Conservation (phyloP, 768 basidiomycete species). For the Mycena floridula region DNA sequence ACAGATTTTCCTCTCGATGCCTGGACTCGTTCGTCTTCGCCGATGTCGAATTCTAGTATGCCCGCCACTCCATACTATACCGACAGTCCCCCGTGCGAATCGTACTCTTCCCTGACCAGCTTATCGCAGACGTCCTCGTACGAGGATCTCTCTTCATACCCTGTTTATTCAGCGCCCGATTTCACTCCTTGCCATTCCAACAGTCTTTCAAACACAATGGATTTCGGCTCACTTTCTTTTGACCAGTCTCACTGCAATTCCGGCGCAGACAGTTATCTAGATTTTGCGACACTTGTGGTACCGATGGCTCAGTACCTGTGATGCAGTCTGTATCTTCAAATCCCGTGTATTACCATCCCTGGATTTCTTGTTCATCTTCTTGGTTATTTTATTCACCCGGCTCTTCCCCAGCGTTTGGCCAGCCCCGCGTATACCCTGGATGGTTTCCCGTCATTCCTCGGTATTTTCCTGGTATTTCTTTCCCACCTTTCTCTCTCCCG, state of each 20-base stretch:
- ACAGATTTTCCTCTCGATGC: slow-evolving; percentile 32
- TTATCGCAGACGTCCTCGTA: slow-evolving; percentile 21
- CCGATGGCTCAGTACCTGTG: not conserved
- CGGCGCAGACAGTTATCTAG: slow-evolving; percentile 16
- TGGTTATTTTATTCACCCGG: not conserved
- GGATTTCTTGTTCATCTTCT: not conserved
- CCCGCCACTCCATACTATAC: slow-evolving; percentile 36
- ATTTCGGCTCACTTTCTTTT: not conserved
- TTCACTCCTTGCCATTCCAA: not conserved
- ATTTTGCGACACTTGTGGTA: slow-evolving; percentile 32
- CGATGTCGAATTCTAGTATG: slow-evolving; percentile 30
- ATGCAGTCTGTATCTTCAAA: too few species aligned
- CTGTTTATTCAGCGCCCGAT: not conserved
- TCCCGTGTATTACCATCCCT: too few species aligned
- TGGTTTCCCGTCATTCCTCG: not conserved
- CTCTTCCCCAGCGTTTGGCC: not conserved
- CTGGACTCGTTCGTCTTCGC: slow-evolving; percentile 41
- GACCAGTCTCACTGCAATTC: not conserved
- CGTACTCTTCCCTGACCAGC: slow-evolving; percentile 18
- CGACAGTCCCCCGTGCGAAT: slow-evolving; percentile 21
- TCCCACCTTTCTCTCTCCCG: not conserved
- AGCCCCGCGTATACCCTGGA: not conserved
- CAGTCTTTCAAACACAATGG: not conserved
- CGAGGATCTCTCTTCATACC: slow-evolving; percentile 4
- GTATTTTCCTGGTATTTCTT: not conserved